Evolutionary conservation across 768 basidiomycete species (phyloP), one percentile per base, ranked within the genome.

Genomic region (Tricholoma hemisulphureum): DNA sequence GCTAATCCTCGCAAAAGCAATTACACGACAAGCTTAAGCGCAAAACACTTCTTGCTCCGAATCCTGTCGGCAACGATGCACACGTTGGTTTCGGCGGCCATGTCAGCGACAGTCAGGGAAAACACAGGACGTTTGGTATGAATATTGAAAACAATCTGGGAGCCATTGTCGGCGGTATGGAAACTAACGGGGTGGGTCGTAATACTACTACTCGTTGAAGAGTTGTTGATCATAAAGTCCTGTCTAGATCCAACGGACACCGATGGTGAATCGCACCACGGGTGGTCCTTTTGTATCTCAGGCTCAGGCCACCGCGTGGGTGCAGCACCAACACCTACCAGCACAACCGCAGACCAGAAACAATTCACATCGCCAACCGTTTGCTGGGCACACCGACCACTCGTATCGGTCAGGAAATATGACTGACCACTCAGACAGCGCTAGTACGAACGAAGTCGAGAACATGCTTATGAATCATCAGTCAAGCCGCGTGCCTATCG

Each of bases 11-110:
- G 28, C 46, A 49, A 8, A 57, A 93, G 91, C 75, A 74, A 39
- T 89, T 91, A 63, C 83, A 88, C 59, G 92, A 94, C 67, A 91
- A 89, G 67, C 80, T 92, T 62, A 94, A 91, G 73, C 83, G 91
- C 56, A 93, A 84, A 64, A 83, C 89, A 13, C 78, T 94, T 16
- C 82, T 94, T 21, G 84, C 77, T 2, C 71, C 75, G 13, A 67
- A 68, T 34, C 56, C 71, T n/a, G 31, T 62, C 4, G 58, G 60
- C 9, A 64, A 68, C 10, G 64, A 65, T 16, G 60, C 37, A 49
- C 45, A 57, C 23, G 45, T 51, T 18, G 62, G 58, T 13, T 63
- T 70, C 21, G 63, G 58, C 6, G 52, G 52, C n/a, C 46, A 34
- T 31, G 58, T 34, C 34, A 20, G 60, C 14, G 58, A 61, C 18